Conservation (phyloP, 352 stramenopile species). For the Thalassiosira livingstoniorum region DNA sequence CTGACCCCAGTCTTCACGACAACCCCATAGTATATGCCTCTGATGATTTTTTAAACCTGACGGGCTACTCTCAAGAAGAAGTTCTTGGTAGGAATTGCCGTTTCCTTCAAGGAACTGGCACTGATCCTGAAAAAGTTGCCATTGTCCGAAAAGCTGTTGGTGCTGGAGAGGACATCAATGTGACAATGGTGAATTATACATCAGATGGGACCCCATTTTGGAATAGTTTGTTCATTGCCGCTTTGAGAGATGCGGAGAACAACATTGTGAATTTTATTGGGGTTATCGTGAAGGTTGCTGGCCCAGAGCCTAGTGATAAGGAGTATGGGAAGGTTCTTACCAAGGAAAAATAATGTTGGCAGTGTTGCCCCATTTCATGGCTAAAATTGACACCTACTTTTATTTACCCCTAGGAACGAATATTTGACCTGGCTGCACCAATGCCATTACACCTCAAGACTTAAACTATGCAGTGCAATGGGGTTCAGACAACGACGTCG, state of each 20-base stretch:
- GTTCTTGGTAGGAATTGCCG: conserved; percentile 85
- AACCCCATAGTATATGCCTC: conserved; percentile 87
- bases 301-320: conserved; percentile 67
- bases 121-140: conserved; percentile 75
- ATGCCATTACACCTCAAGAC: too few relatives aligned
- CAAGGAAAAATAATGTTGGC: conserved; percentile 2
- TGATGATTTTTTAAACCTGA: conserved; percentile 80
- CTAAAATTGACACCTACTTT: too few relatives aligned
- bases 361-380: too few relatives aligned
- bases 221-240: conserved; percentile 89
- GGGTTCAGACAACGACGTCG: too few relatives aligned
- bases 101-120: conserved; percentile 85
- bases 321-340: conserved; percentile 67
- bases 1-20: conserved; percentile 83
- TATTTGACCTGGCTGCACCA: too few relatives aligned
- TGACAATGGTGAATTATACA: conserved; percentile 88
- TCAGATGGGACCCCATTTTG: conserved; percentile 88
- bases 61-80: conserved; percentile 80
- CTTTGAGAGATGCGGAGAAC: conserved; percentile 85
- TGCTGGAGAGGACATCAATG: conserved; percentile 81
- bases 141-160: conserved; percentile 71
- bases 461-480: too few relatives aligned
- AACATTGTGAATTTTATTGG: conserved; percentile 90
- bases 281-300: conserved; percentile 84
- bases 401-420: too few relatives aligned